Conservation (phyloP, 768 basidiomycete genomes). For the Cystobasidium ongulense region DNA sequence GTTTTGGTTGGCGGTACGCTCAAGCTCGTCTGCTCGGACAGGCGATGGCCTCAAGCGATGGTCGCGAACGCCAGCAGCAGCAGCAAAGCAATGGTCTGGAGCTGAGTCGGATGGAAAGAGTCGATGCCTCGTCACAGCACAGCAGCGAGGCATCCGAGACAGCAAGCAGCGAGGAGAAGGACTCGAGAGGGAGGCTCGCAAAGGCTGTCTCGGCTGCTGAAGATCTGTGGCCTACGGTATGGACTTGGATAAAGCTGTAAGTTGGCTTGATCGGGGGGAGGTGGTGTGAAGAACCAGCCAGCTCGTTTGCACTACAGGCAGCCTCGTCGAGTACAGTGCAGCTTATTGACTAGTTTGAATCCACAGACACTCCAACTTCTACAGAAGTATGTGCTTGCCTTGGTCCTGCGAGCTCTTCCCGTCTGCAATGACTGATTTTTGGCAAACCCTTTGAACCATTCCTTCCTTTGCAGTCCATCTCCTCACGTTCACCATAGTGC, state of each 20-base stretch:
- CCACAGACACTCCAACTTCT: constrained; percentile 13
- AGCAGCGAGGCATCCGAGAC: background rate
- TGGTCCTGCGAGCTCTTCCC: background rate
- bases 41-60: background rate
- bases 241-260: background rate
- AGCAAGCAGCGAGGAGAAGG: background rate
- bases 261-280: background rate
- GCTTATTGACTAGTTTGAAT: background rate
- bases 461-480: constrained; percentile 50
- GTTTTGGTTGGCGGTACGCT: background rate
- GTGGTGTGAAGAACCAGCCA: no score
- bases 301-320: no score
- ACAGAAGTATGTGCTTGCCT: background rate
- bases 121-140: background rate
- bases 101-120: background rate
- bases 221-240: background rate
- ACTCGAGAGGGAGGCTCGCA: background rate
- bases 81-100: background rate
- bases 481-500: constrained; percentile 54
- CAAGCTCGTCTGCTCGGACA: background rate
- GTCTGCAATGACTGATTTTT: background rate
- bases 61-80: background rate
- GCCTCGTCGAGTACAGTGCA: no score
- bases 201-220: background rate
- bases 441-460: background rate